Evolutionary conservation across 768 basidiomycete genomes (phyloP).

Genomic region (Fomitopsis pulvina): DNA sequence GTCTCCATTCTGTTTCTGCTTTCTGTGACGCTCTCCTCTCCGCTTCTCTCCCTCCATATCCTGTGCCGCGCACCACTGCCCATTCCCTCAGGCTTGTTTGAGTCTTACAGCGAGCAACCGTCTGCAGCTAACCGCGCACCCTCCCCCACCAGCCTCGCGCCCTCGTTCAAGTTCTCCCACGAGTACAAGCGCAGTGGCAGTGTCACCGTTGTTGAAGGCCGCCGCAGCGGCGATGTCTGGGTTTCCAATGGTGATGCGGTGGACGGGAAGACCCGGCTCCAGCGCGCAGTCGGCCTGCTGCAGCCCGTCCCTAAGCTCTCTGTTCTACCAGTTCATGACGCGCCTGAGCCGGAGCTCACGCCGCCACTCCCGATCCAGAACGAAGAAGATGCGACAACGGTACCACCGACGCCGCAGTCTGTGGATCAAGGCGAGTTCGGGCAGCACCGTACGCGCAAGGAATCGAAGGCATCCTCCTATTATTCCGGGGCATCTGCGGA

Average conservation of each 20-base stretch:
- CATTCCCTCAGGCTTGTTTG: conserved; percentile 61
- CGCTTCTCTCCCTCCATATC: conserved; percentile 56
- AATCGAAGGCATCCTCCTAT: conserved; percentile 53
- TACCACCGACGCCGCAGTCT: conserved; percentile 48
- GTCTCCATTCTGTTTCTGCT: conserved; percentile 49
- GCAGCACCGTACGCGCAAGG: conserved; percentile 27
- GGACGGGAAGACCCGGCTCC: conserved; percentile 55
- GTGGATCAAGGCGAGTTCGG: conserved; percentile 54
- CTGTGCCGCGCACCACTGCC: conserved; percentile 57
- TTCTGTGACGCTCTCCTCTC: conserved; percentile 63
- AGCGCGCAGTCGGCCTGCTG: conserved; percentile 59
- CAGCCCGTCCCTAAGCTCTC: conserved; percentile 59
- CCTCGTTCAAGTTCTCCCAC: conserved; percentile 37
- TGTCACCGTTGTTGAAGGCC: conserved; percentile 58
- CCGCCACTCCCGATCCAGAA: conserved; percentile 59
- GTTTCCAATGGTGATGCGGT: conserved; percentile 65
- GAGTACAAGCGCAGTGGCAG: conserved; percentile 62
- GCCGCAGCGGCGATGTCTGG: conserved; percentile 73
- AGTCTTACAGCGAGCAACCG: conserved; percentile 37
- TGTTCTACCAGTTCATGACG: conserved; percentile 50
- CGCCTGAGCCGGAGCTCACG: conserved; percentile 36
- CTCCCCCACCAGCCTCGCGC: conserved; percentile 35
- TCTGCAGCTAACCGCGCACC: conserved; percentile 36
- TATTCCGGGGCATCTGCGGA: conserved; percentile 46
- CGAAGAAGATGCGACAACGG: conserved; percentile 38